These are phyloP conservation scores for Epichloe aotearoae DNA, from an alignment of 2,329 filamentous ascomycete genomes.

Conservation along the genomic window DNA sequence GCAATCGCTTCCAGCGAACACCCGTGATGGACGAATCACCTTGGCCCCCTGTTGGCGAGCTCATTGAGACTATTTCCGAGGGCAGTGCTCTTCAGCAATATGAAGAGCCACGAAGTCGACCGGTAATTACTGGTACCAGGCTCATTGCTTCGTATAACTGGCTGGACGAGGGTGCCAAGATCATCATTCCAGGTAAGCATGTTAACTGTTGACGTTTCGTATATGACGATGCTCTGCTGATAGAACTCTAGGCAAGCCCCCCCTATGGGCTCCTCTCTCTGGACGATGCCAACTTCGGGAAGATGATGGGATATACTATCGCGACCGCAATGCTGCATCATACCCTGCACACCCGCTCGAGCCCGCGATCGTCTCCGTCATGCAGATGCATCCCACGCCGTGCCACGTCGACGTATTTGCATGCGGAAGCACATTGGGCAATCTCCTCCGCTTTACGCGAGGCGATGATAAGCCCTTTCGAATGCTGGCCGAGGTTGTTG, in stretches of 20 bases:
- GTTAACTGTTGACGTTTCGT: too few relatives aligned
- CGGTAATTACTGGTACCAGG: too few relatives aligned
- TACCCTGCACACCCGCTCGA: constrained; percentile 37
- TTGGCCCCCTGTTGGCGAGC: too few relatives aligned
- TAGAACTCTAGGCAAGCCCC: constrained; percentile 32
- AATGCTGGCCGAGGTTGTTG: constrained; percentile 39
- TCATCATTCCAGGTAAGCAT: too few relatives aligned
- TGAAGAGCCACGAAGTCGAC: too few relatives aligned
- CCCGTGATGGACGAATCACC: too few relatives aligned
- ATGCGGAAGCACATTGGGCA: constrained; percentile 45
- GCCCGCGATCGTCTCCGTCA: constrained; percentile 30
- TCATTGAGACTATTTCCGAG: too few relatives aligned
- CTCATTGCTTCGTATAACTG: too few relatives aligned
- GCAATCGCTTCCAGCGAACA: too few relatives aligned
- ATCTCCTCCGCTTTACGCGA: constrained; percentile 40
- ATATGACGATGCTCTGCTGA: too few relatives aligned
- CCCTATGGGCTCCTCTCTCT: constrained; percentile 33
- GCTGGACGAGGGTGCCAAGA: too few relatives aligned
- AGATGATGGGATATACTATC: constrained; percentile 37
- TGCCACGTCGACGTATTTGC: constrained; percentile 35
- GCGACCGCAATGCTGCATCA: constrained; percentile 39
- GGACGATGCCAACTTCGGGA: constrained; percentile 20
- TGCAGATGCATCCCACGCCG: constrained; percentile 9
- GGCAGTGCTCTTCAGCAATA: too few relatives aligned
- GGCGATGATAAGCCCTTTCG: constrained; percentile 35